Percentiles rank a stretch among this genome's conserved stretches.
phyloP scores from a whole-genome alignment of 768 basidiomycete genomes.

The Asterophora parasitica region DNA sequence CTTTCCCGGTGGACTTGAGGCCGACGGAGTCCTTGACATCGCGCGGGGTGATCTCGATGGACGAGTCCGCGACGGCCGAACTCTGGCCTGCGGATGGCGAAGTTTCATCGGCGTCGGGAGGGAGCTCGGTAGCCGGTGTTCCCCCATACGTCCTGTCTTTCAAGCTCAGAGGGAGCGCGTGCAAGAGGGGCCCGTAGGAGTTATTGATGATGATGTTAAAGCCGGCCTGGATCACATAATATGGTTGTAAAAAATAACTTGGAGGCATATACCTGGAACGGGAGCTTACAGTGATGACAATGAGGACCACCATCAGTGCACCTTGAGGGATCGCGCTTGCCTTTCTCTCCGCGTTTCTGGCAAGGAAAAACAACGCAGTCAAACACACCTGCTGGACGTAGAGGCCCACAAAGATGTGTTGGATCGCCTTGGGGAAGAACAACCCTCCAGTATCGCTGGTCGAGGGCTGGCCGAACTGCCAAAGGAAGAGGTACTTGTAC shows the following conservation, averaged over 20 bases:
- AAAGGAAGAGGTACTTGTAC: slow-evolving; percentile 86
- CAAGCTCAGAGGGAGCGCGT: slow-evolving; percentile 72
- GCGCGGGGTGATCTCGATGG: neutral
- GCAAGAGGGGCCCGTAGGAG: slow-evolving; percentile 76
- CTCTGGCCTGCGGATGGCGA: neutral
- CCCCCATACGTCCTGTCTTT: slow-evolving; percentile 59
- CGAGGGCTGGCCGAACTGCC: slow-evolving; percentile 66
- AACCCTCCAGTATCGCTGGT: slow-evolving; percentile 82
- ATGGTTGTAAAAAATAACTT: neutral
- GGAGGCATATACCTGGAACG: neutral
- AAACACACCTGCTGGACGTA: slow-evolving; percentile 69
- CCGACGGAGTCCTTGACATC: slow-evolving; percentile 11
- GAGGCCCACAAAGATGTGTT: slow-evolving; percentile 90
- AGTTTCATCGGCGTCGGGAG: slow-evolving; percentile 1
- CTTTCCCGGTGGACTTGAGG: neutral
- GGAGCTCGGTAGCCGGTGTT: neutral
- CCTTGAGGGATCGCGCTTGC: slow-evolving; percentile 68
- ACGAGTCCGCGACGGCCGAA: neutral
- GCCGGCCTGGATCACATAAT: slow-evolving; percentile 40
- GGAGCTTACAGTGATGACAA: slow-evolving; percentile 68
- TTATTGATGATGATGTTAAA: slow-evolving; percentile 71
- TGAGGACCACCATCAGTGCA: slow-evolving; percentile 79
- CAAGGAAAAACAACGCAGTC: slow-evolving; percentile 64
- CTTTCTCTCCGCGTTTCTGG: slow-evolving; percentile 46
- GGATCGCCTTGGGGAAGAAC: slow-evolving; percentile 93